Evolutionary conservation across 129 eudicot genomes (phyloP).

Genomic region (Calendula officinalis): DNA sequence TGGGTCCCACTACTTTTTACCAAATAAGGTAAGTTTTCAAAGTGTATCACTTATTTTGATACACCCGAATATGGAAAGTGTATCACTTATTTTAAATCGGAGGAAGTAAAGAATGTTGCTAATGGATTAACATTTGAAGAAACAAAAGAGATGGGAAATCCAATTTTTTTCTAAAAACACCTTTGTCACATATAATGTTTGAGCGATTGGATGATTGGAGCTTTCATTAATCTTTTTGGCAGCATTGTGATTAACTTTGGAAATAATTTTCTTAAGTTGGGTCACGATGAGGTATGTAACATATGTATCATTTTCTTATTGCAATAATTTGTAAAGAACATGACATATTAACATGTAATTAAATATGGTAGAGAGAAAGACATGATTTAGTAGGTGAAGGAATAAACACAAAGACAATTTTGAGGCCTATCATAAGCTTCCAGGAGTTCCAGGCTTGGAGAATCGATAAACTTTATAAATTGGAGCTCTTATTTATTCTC

Average conservation of each 20-base stretch:
- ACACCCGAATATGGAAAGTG: no score
- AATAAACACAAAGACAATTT: conserved; percentile 52
- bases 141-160: no score
- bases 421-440: conserved; percentile 82
- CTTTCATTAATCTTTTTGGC: conserved; percentile 88
- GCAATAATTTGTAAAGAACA: no score
- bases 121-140: no score
- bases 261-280: conserved; percentile 94
- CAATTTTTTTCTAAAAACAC: no score
- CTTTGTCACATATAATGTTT: conserved; percentile 21
- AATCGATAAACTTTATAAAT: conserved; percentile 61
- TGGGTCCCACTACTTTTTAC: no score
- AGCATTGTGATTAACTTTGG: conserved; percentile 96
- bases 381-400: conserved; percentile 55
- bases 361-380: conserved; percentile 79
- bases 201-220: conserved; percentile 99
- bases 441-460: conserved; percentile 99
- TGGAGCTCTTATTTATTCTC: conserved; percentile 9
- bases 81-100: no score
- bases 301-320: neutral
- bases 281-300: conserved; percentile 84
- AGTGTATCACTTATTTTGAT: no score
- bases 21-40: no score
- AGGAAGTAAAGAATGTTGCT: no score
- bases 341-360: no score